Conservation (phyloP, 352 stramenopile species). For the Phytophthora capsici region DNA sequence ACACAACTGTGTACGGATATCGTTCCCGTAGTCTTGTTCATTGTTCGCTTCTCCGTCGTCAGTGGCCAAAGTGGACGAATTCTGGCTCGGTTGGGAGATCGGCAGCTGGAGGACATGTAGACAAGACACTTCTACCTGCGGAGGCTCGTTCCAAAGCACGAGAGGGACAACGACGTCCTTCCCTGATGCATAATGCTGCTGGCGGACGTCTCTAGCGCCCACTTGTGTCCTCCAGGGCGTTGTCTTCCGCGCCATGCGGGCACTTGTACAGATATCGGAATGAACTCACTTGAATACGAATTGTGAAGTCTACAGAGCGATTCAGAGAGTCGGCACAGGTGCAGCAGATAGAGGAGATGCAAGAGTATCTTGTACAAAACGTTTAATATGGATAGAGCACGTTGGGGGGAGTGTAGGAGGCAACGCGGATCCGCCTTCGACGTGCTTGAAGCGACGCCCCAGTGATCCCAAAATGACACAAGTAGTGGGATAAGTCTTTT, state of each 20-base stretch:
- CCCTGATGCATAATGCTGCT: constrained; percentile 2
- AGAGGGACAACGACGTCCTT: constrained; percentile 71
- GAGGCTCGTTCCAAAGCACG: constrained; percentile 72
- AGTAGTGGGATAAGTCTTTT: neutral
- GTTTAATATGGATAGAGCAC: neutral
- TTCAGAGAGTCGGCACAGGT: neutral
- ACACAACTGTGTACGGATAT: constrained; percentile 53
- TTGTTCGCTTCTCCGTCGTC: constrained; percentile 44
- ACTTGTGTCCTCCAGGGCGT: constrained; percentile 22
- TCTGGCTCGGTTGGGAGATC: constrained; percentile 69
- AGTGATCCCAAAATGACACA: neutral
- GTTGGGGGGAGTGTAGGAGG: neutral
- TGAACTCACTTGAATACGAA: neutral
- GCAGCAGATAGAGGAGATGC: constrained; percentile 5
- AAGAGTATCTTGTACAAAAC: neutral
- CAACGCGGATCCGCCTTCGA: constrained; percentile 1
- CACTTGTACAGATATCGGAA: neutral
- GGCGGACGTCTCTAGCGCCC: constrained; percentile 14
- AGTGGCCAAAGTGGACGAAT: constrained; percentile 38
- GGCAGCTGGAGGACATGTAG: constrained; percentile 76
- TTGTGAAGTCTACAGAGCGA: constrained; percentile 9
- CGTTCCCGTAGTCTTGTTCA: constrained; percentile 41
- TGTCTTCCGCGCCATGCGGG: constrained; percentile 30
- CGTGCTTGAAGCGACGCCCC: constrained; percentile 30
- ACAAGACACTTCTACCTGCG: constrained; percentile 55